Base-by-base conservation (phyloP, 2,329 filamentous ascomycete species). In the Aspergillus ibericus region DNA sequence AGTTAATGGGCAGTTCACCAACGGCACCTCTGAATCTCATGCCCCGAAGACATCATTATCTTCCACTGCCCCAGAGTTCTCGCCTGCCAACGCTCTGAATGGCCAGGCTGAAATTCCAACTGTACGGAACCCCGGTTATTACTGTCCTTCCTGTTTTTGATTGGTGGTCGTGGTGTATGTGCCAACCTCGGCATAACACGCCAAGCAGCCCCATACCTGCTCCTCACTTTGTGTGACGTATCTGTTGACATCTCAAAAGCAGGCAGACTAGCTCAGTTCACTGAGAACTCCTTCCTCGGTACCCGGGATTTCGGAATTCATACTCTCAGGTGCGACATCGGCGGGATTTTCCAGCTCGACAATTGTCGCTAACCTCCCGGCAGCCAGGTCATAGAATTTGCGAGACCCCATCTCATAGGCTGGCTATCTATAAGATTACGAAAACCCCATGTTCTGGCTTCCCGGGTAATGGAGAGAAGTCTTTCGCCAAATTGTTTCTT, bases 1-100 rank as follows among this genome's bases (percentile, higher is more conserved):
- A 32, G 59, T 64, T 22, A 77, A 77, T 36, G 73, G 75, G 27
- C 63, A 69, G 56, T 64, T 51, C 58, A 18, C 68, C 7, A 82
- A 84, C 56, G 80, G 78, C 18, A 67, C 60, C 3, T 70, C 72
- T 50, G 66, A 70, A 5, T 70, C 74, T 56, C 70, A 69, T 54
- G 63, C 69, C 32, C 68, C 75, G 5, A 82, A 82, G 55, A 82
- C 81, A 7, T 81, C 82, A 53, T 78, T 88, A 25, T 88, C 85
- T 32, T 85, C 85, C n/a, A 76, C 82, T 18, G 86, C 87, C 2
- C 84, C 85, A 0, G 85, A 87, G 61, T 88, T 88, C 64, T 81
- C 83, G 7, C 84, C 84, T 13, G 73, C 72, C 58, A 70, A 66
- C 59, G 65, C 67, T 48, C 60, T 66, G 55, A 60, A 61, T 48